These are phyloP conservation scores for Castanea sativa DNA, from an alignment of 306 rosid genomes.

Conservation along the genomic window DNA sequence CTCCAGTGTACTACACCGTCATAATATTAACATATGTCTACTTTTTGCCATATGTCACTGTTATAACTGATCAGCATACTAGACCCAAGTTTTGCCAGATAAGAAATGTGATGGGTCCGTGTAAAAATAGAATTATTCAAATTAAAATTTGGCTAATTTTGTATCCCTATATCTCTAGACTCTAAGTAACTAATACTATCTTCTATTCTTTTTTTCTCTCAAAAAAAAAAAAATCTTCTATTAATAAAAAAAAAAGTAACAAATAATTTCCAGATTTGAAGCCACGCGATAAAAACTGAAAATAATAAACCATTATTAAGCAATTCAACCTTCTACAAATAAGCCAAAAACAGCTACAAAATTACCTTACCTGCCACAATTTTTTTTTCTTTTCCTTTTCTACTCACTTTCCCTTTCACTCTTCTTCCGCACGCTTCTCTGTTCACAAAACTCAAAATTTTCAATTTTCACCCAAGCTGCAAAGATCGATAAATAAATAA, in stretches of 20 bases:
- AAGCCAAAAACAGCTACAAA: constrained; percentile 19
- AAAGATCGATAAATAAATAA: neutral
- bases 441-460: neutral
- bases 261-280: neutral
- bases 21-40: too few relatives aligned
- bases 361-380: constrained; percentile 29
- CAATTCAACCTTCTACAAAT: neutral
- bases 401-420: constrained; percentile 27
- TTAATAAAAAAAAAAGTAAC: neutral
- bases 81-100: too few relatives aligned
- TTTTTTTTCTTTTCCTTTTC: neutral
- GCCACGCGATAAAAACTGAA: neutral
- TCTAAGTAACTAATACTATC: too few relatives aligned
- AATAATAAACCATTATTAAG: neutral
- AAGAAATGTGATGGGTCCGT: too few relatives aligned
- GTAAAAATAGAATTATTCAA: too few relatives aligned
- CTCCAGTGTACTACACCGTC: too few relatives aligned
- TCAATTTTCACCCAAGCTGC: constrained; percentile 15
- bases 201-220: too few relatives aligned
- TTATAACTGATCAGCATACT: too few relatives aligned
- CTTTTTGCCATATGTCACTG: too few relatives aligned
- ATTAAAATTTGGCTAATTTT: too few relatives aligned
- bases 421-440: constrained; percentile 28
- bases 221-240: too few relatives aligned
- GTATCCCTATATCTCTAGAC: too few relatives aligned